Percentiles rank a stretch among this genome's conserved stretches.
Evolutionary conservation across 768 basidiomycete species (phyloP).

Genomic region (Phylloporus sp.): DNA sequence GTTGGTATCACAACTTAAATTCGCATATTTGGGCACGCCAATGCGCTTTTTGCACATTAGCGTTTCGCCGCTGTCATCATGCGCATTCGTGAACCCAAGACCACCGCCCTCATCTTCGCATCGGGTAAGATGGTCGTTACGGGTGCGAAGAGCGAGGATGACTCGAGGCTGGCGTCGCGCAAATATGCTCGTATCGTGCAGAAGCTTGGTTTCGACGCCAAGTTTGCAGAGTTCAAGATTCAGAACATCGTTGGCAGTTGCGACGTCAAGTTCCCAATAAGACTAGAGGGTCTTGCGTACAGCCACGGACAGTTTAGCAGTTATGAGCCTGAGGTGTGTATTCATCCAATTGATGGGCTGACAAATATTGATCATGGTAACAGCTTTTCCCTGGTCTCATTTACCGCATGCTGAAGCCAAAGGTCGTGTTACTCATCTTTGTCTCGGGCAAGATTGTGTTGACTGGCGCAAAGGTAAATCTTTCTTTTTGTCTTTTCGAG

Average conservation of each 20-base stretch:
- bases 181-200: constrained; percentile 99
- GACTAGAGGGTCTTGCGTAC: constrained; percentile 95
- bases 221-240: constrained; percentile 99
- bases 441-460: constrained; percentile 99
- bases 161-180: constrained; percentile 92
- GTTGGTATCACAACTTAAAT: constrained; percentile 58
- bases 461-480: constrained; percentile 93
- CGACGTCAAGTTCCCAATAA: constrained; percentile 98
- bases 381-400: constrained; percentile 98
- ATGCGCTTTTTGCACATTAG: constrained; percentile 70
- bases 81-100: constrained; percentile 99
- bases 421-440: constrained; percentile 97
- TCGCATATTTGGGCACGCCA: constrained; percentile 46
- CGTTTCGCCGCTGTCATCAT: constrained; percentile 99
- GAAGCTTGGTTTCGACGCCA: constrained; percentile 98
- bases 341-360: neutral
- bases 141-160: constrained; percentile 98
- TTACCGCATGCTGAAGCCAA: constrained; percentile 99
- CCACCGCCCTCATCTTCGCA: constrained; percentile 98
- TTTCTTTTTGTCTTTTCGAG: neutral
- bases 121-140: constrained; percentile 99
- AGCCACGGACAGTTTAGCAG: constrained; percentile 97
- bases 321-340: constrained; percentile 91
- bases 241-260: constrained; percentile 99
- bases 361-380: neutral